These are phyloP conservation scores for Boletus sensibilis DNA, from an alignment of 768 basidiomycete genomes.

Conservation along the genomic window DNA sequence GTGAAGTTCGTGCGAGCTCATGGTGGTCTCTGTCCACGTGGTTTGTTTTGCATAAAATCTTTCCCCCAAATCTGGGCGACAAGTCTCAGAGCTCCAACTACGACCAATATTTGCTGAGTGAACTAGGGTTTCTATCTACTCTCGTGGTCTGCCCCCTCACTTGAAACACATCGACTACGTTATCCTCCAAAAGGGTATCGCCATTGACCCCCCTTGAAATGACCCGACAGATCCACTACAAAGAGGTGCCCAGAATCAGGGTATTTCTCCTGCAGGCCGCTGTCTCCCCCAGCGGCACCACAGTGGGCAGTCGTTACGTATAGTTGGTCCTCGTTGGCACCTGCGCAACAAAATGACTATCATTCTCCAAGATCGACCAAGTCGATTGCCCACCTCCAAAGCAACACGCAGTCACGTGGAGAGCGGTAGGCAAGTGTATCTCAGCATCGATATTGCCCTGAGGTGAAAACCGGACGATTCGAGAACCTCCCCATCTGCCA, in stretches of 20 bases:
- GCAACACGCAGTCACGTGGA: slow-evolving; percentile 65
- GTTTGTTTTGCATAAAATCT: neutral
- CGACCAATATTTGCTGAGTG: neutral
- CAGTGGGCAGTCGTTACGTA: slow-evolving; percentile 58
- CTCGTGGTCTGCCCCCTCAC: neutral
- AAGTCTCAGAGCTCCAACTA: neutral
- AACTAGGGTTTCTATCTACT: neutral
- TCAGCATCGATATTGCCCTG: slow-evolving; percentile 57
- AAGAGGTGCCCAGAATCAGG: slow-evolving; percentile 38
- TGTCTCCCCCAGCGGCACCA: slow-evolving; percentile 55
- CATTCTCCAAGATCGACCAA: slow-evolving; percentile 5
- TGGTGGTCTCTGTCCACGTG: neutral
- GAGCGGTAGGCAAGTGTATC: slow-evolving; percentile 57
- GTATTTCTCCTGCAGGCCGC: slow-evolving; percentile 33
- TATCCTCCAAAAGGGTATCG: slow-evolving; percentile 25
- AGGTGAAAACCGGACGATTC: slow-evolving; percentile 52
- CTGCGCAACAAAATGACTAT: slow-evolving; percentile 30
- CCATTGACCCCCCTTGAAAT: slow-evolving; percentile 26
- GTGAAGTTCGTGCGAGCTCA: slow-evolving; percentile 18
- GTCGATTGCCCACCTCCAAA: slow-evolving; percentile 44
- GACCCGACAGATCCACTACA: slow-evolving; percentile 29
- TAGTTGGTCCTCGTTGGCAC: slow-evolving; percentile 58
- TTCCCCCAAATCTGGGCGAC: neutral
- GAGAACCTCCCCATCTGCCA: slow-evolving; percentile 63
- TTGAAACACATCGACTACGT: neutral